Evolutionary conservation across 2,329 filamentous ascomycete species (phyloP).

Genomic region (Nannizziopsis barbatae): DNA sequence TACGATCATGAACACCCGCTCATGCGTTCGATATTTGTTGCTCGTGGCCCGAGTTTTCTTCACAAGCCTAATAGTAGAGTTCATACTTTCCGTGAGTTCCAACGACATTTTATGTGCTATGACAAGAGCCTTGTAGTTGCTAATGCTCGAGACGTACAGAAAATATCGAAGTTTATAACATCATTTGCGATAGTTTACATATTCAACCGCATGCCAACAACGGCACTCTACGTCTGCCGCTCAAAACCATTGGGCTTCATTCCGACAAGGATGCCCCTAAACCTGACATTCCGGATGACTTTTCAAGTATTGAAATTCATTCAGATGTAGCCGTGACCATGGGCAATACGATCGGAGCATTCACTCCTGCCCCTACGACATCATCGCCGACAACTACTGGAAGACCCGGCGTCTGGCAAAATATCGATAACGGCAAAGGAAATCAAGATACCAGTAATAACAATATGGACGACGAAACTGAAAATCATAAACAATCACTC

Average conservation of each 20-base stretch:
- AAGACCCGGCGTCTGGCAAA: background rate
- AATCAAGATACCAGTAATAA: background rate
- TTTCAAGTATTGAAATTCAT: slow-evolving; percentile 7
- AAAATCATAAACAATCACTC: background rate
- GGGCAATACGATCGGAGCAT: background rate
- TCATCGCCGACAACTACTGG: background rate
- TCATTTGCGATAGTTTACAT: slow-evolving; percentile 77
- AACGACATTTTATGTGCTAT: background rate
- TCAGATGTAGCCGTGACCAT: background rate
- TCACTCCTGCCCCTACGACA: slow-evolving; percentile 1
- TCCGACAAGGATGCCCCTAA: slow-evolving; percentile 29
- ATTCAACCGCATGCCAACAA: slow-evolving; percentile 69
- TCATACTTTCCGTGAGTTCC: slow-evolving; percentile 64
- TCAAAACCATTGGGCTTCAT: slow-evolving; percentile 36
- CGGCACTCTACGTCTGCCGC: slow-evolving; percentile 56
- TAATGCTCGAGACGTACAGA: slow-evolving; percentile 41
- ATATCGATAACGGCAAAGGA: background rate
- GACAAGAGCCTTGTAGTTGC: background rate
- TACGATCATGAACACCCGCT: slow-evolving; percentile 91
- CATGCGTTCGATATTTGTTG: slow-evolving; percentile 93
- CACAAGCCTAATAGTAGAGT: slow-evolving; percentile 71
- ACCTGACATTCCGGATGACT: slow-evolving; percentile 26
- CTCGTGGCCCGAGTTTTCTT: slow-evolving; percentile 81
- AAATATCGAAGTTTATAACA: slow-evolving; percentile 91
- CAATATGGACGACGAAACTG: background rate